Conservation (phyloP, 2,329 filamentous ascomycete genomes). For the Penicillium paneum region DNA sequence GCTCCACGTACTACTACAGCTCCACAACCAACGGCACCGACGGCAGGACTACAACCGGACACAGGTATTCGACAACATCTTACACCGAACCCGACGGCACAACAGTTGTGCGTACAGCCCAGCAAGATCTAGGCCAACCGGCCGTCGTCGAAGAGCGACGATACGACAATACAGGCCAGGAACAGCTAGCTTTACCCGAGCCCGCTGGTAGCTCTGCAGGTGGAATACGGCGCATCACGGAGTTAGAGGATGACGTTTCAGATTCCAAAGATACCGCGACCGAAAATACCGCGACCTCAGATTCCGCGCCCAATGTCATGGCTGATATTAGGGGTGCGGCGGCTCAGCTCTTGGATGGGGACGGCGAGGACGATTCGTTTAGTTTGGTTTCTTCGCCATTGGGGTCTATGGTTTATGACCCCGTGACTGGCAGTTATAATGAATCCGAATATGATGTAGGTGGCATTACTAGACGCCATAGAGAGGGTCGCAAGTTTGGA, state of each 20-base stretch:
- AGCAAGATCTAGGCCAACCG: slow-evolving; percentile 36
- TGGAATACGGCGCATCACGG: slow-evolving; percentile 28
- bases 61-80: slow-evolving; percentile 33
- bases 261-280: neutral
- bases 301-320: neutral
- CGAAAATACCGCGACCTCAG: neutral
- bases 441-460: slow-evolving; percentile 18
- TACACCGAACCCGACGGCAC: slow-evolving; percentile 33
- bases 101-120: slow-evolving; percentile 34
- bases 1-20: slow-evolving; percentile 35
- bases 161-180: slow-evolving; percentile 34
- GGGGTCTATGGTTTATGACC: slow-evolving; percentile 14
- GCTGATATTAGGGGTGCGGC: slow-evolving; percentile 7
- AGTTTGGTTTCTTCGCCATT: slow-evolving; percentile 10
- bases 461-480: slow-evolving; percentile 9
- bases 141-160: slow-evolving; percentile 33
- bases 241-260: slow-evolving; percentile 24
- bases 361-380: slow-evolving; percentile 10
- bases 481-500: slow-evolving; percentile 7
- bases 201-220: slow-evolving; percentile 18
- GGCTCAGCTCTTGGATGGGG: slow-evolving; percentile 7
- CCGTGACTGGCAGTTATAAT: slow-evolving; percentile 17
- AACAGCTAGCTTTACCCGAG: slow-evolving; percentile 19
- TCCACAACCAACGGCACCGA: slow-evolving; percentile 28
- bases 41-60: slow-evolving; percentile 29